Evolutionary conservation across 2,329 filamentous ascomycete species (phyloP).

Genomic region (Apiospora malaysiana): DNA sequence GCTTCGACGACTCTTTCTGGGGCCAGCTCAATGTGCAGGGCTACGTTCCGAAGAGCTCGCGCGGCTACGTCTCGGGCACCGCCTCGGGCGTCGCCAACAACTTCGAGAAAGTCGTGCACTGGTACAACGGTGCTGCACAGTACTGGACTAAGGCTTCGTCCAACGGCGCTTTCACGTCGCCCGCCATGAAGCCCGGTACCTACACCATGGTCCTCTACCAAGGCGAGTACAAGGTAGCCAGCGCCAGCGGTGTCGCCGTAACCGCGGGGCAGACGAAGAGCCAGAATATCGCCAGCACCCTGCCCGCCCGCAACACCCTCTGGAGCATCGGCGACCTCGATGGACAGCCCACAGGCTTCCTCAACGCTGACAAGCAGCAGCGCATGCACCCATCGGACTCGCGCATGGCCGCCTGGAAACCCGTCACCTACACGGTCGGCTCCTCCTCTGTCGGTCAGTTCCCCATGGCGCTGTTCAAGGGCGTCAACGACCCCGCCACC

Average conservation of each 20-base stretch:
- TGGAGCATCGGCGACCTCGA: conserved; percentile 72
- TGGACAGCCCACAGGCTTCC: conserved; percentile 67
- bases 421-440: conserved; percentile 66
- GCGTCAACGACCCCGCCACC: conserved; percentile 62
- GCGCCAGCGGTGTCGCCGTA: conserved; percentile 54
- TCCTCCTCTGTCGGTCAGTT: conserved; percentile 57
- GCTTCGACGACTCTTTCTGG: conserved; percentile 64
- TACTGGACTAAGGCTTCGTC: conserved; percentile 67
- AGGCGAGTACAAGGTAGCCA: conserved; percentile 61
- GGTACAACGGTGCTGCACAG: conserved; percentile 67
- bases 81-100: conserved; percentile 60
- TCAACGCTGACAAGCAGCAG: conserved; percentile 69
- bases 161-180: conserved; percentile 65
- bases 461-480: conserved; percentile 71
- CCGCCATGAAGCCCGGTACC: conserved; percentile 69
- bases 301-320: conserved; percentile 56
- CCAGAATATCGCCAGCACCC: conserved; percentile 53
- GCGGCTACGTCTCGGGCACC: conserved; percentile 66
- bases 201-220: conserved; percentile 73
- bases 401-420: conserved; percentile 67
- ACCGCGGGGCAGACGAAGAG: conserved; percentile 55
- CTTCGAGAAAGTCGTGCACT: conserved; percentile 66
- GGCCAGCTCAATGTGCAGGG: conserved; percentile 61
- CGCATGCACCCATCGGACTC: conserved; percentile 72
- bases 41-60: conserved; percentile 59